These are phyloP conservation scores for Boletales sp. DNA, from an alignment of 768 basidiomycete genomes.

Conservation along the genomic window DNA sequence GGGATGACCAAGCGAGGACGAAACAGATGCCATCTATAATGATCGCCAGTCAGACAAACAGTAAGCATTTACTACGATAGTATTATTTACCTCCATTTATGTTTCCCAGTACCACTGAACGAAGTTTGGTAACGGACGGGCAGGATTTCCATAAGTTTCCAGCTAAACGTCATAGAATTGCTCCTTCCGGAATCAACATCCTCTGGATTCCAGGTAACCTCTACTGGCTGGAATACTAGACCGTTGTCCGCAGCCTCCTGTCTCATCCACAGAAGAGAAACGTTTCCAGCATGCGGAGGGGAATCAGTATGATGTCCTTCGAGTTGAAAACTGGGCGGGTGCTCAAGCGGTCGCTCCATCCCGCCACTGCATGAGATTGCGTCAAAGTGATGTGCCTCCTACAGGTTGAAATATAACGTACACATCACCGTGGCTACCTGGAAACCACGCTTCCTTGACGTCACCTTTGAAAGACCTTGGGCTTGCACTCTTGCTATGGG, in stretches of 20 bases:
- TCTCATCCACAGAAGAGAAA: conserved; percentile 9
- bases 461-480: not conserved
- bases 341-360: not conserved
- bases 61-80: not conserved
- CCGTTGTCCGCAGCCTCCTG: conserved; percentile 5
- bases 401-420: not conserved
- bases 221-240: not conserved
- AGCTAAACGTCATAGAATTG: not conserved
- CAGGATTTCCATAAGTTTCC: not conserved
- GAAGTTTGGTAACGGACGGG: conserved; percentile 8
- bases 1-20: not conserved
- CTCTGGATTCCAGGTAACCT: not conserved
- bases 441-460: conserved; percentile 14
- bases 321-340: no score
- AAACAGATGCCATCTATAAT: not conserved
- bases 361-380: conserved; percentile 2
- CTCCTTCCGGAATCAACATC: conserved; percentile 4
- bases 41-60: no score
- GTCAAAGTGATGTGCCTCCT: not conserved
- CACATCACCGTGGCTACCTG: conserved; percentile 9
- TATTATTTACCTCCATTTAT: conserved; percentile 1
- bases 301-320: no score
- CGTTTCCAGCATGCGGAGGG: not conserved
- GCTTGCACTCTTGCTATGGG: not conserved
- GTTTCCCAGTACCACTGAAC: conserved; percentile 7